Evolutionary conservation across 306 rosid species (phyloP).

Genomic region (Quercus engelmannii): DNA sequence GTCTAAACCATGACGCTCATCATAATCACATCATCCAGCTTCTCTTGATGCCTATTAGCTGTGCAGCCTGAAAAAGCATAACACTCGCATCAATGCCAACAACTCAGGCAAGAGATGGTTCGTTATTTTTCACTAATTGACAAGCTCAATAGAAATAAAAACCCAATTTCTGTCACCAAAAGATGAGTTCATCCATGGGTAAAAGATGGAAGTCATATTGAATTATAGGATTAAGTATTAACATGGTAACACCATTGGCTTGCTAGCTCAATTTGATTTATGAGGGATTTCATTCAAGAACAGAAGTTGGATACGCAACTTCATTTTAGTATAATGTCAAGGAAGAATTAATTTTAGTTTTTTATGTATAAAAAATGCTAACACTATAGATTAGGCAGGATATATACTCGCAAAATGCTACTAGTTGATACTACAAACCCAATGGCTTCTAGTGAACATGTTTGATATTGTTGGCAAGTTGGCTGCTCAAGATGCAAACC

Average conservation of each 20-base stretch:
- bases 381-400: not conserved
- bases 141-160: not conserved
- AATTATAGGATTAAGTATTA: too few relatives aligned
- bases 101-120: constrained; percentile 17
- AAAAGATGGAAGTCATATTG: too few relatives aligned
- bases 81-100: constrained; percentile 34
- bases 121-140: constrained; percentile 1
- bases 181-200: not conserved
- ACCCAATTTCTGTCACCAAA: not conserved
- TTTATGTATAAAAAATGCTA: not conserved
- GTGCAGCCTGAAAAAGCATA: constrained; percentile 54
- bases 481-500: not conserved
- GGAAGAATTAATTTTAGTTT: not conserved
- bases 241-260: too few relatives aligned
- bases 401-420: not conserved
- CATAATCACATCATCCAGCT: constrained; percentile 31
- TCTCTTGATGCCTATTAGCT: constrained; percentile 22
- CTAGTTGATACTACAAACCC: not conserved
- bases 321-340: not conserved
- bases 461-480: not conserved
- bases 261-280: not conserved
- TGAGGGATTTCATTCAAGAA: not conserved
- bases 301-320: not conserved
- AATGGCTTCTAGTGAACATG: not conserved
- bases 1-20: constrained; percentile 21